Percentiles rank a stretch among this genome's conserved stretches.
Evolutionary conservation across 495 filamentous ascomycete species (phyloP).

Genomic region (Aspergillus nidulans): DNA sequence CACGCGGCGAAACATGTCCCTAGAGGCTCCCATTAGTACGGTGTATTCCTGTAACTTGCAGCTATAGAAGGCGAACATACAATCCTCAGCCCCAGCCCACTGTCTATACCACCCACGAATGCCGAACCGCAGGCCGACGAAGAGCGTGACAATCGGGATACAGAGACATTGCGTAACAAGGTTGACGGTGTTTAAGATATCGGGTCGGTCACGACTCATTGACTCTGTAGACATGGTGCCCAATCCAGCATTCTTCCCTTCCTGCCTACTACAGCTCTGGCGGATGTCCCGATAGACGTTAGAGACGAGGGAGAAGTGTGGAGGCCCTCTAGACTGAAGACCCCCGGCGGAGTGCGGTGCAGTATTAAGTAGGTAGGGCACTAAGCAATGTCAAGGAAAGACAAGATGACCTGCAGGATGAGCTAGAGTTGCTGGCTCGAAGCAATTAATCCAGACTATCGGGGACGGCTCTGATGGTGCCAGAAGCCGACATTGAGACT

Average conservation of each 20-base stretch:
- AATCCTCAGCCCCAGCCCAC: slow-evolving; percentile 36
- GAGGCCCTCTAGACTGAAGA: not conserved
- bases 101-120: slow-evolving; percentile 36
- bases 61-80: slow-evolving; percentile 19
- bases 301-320: not conserved
- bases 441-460: too few relatives aligned
- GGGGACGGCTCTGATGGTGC: too few relatives aligned
- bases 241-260: slow-evolving; percentile 6
- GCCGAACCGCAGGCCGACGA: slow-evolving; percentile 35
- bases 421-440: too few relatives aligned
- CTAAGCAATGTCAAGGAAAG: too few relatives aligned
- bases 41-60: not conserved
- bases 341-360: too few relatives aligned
- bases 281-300: not conserved
- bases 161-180: slow-evolving; percentile 43
- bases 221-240: slow-evolving; percentile 25
- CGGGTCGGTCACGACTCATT: slow-evolving; percentile 24
- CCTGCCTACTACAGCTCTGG: not conserved
- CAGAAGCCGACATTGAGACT: too few relatives aligned
- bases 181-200: slow-evolving; percentile 37
- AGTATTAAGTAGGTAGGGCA: not conserved
- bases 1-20: slow-evolving; percentile 32
- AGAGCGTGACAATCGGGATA: slow-evolving; percentile 36
- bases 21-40: slow-evolving; percentile 20
- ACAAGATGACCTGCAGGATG: too few relatives aligned